Conservation (phyloP, 805 yeast species). For the Candida verbasci region DNA sequence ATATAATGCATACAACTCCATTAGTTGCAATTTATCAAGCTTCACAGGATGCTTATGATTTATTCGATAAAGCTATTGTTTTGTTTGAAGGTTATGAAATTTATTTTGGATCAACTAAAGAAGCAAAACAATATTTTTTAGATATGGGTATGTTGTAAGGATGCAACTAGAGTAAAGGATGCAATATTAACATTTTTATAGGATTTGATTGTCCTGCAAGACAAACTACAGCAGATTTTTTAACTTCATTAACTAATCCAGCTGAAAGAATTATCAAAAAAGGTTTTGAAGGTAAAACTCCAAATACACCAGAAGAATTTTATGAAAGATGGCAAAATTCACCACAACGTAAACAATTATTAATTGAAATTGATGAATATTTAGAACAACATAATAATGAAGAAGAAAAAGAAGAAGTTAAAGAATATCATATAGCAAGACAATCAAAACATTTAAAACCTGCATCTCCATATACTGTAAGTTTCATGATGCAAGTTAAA, state of each 20-base stretch:
- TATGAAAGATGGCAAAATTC: slow-evolving; percentile 58
- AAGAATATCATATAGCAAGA: slow-evolving; percentile 27
- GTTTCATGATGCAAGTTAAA: slow-evolving; percentile 45
- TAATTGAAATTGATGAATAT: slow-evolving; percentile 39
- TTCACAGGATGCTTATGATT: slow-evolving; percentile 43
- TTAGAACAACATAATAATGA: slow-evolving; percentile 18
- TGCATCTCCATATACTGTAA: slow-evolving; percentile 35
- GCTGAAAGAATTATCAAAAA: slow-evolving; percentile 48
- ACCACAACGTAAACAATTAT: slow-evolving; percentile 40
- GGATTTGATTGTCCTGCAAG: slow-evolving; percentile 54
- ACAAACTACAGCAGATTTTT: slow-evolving; percentile 64
- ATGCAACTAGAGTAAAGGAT: too few relatives aligned
- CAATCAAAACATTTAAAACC: slow-evolving; percentile 35
- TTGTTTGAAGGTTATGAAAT: slow-evolving; percentile 46
- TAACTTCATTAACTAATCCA: slow-evolving; percentile 65
- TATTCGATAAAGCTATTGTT: slow-evolving; percentile 45
- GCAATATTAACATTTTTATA: too few relatives aligned
- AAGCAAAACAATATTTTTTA: slow-evolving; percentile 46
- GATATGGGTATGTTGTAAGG: too few relatives aligned
- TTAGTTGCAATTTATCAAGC: slow-evolving; percentile 57
- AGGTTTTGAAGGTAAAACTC: slow-evolving; percentile 50
- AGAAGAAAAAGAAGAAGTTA: slow-evolving; percentile 14
- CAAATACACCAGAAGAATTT: slow-evolving; percentile 53
- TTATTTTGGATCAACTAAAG: slow-evolving; percentile 48
- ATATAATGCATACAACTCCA: slow-evolving; percentile 47